Base-by-base conservation (phyloP, 305 asterid species). In the Solanum hybrid region DNA sequence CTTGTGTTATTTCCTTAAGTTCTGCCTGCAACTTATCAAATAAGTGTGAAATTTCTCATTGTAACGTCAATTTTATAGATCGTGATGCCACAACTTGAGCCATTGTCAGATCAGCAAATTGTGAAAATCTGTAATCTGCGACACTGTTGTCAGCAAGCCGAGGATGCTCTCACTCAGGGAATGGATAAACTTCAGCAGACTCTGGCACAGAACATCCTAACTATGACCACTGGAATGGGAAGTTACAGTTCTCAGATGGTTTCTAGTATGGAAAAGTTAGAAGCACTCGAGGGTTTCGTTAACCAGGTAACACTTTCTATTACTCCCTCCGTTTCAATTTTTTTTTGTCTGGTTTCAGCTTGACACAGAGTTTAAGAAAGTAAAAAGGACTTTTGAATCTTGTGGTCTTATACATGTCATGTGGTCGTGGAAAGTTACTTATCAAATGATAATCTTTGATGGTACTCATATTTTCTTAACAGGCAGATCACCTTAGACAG, bases 401-500 rank as follows among this genome's bases (percentile, higher is more conserved):
- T 71, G 5, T 71, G 78, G 20, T 71, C 35, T 71, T 71, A 71
- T 12, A 71, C 75, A 69, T 69, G 75, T 67, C 31, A n/a, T n/a
- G 75, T 4, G 67, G 67, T 51, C 9, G n/a, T 16, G 31, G 75
- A 67, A 22, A 64, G 73, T 64, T 64, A 4, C 69, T 81, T 40
- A 69, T 11, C 34, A 80, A 80, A 37, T 37, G 64, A 24, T 78
- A 9, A 8, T 36, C 57, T 79, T 36, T 36, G 33, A 0, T n/a
- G 51, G 2, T 82, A 67, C 16, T 26, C 69, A 24, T 24, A 40
- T 13, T 3, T 28, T 8, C 35, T 46, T 4, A 40, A 69, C 94
- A 97, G 98, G 98, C 98, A 0, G 99, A 97, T 93, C 96, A 97
- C 91, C 98, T 97, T 8, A 94, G 99, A 18, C 97, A 95, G 93